Evolutionary conservation across 1,284 basidiomycete genomes (phyloP).

Genomic region (Porodaedalea pini): DNA sequence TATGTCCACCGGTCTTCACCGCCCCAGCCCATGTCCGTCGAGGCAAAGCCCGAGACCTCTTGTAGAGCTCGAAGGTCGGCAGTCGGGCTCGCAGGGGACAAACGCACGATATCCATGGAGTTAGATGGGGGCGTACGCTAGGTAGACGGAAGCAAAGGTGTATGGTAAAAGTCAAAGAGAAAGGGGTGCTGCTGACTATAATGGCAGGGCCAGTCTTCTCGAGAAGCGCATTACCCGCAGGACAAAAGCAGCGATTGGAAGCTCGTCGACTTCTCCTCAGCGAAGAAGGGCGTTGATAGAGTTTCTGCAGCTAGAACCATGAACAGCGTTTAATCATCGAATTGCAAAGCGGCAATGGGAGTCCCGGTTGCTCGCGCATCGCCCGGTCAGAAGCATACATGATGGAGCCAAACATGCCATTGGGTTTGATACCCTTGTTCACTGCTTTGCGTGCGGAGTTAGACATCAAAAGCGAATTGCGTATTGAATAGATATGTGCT

Average conservation of each 20-base stretch:
- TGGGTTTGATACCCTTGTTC: conserved; percentile 14
- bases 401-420: conserved; percentile 15
- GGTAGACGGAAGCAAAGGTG: conserved; percentile 1
- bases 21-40: conserved; percentile 55
- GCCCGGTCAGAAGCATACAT: conserved; percentile 17
- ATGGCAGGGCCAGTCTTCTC: conserved; percentile 5
- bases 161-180: background rate
- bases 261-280: conserved; percentile 6
- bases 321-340: conserved; percentile 10
- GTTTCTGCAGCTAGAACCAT: conserved; percentile 17
- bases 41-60: conserved; percentile 49
- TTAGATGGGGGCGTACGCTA: background rate
- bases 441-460: conserved; percentile 6
- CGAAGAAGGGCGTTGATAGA: conserved; percentile 9
- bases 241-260: conserved; percentile 17
- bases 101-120: conserved; percentile 36
- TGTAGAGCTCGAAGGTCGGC: conserved; percentile 48
- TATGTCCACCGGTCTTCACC: conserved; percentile 55
- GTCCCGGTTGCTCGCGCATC: conserved; percentile 14
- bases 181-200: conserved; percentile 11
- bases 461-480: conserved; percentile 2
- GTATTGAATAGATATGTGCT: background rate
- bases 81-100: conserved; percentile 42
- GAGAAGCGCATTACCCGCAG: conserved; percentile 2
- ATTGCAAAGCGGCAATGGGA: conserved; percentile 13